Evolutionary conservation across 257 asterid genomes (phyloP).

Genomic region (Parsonsia alboflavescens): DNA sequence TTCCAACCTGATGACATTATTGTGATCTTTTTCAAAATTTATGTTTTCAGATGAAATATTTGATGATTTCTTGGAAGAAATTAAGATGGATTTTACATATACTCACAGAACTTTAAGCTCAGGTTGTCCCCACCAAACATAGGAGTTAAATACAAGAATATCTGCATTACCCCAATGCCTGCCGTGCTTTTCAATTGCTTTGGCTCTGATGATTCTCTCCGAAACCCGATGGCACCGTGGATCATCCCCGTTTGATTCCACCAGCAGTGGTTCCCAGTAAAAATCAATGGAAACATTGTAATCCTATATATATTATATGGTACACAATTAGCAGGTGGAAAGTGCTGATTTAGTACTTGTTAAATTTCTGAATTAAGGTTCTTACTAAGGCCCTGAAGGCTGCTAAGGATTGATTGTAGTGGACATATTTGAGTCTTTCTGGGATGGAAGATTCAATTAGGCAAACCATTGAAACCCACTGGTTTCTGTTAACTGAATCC

Average conservation of each 20-base stretch:
- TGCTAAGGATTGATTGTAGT: slow-evolving; percentile 22
- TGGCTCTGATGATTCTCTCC: slow-evolving; percentile 25
- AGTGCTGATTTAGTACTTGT: too few relatives aligned
- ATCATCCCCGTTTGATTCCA: slow-evolving; percentile 41
- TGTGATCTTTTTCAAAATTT: not conserved
- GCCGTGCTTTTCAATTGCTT: slow-evolving; percentile 45
- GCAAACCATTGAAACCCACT: slow-evolving; percentile 55
- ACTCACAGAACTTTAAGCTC: slow-evolving; percentile 38
- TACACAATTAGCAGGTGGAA: too few relatives aligned
- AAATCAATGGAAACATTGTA: slow-evolving; percentile 48
- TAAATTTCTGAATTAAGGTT: too few relatives aligned
- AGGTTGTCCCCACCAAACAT: slow-evolving; percentile 42
- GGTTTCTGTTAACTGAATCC: slow-evolving; percentile 51
- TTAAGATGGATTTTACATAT: not conserved
- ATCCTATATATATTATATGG: slow-evolving; percentile 27
- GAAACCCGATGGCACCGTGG: slow-evolving; percentile 11
- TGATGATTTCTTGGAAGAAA: not conserved
- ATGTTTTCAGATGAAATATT: too few relatives aligned
- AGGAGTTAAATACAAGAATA: slow-evolving; percentile 43
- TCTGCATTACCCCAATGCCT: slow-evolving; percentile 49
- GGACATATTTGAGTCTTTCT: slow-evolving; percentile 20
- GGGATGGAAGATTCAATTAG: slow-evolving; percentile 38
- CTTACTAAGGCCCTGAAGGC: slow-evolving; percentile 35
- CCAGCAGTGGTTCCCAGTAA: slow-evolving; percentile 54
- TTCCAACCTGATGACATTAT: slow-evolving; percentile 38